Conservation (phyloP, 2,329 filamentous ascomycete species). For the Rosellinia necatrix region DNA sequence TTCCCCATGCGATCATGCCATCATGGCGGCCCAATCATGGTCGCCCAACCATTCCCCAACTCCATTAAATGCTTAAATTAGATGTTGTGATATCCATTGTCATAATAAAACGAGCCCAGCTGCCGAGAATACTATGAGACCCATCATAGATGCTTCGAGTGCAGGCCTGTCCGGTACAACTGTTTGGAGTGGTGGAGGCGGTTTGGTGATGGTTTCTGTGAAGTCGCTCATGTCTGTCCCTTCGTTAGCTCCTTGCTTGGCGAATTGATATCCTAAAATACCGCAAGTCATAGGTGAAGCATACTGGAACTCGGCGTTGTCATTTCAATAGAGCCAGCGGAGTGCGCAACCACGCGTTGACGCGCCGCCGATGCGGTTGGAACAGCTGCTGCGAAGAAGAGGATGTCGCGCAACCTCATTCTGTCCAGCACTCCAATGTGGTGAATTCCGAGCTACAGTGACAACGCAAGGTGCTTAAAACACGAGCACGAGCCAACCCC, state of each 20-base stretch:
- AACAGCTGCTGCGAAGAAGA: slow-evolving; percentile 25
- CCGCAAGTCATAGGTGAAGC: slow-evolving; percentile 14
- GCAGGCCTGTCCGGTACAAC: slow-evolving; percentile 34
- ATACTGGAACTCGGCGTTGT: slow-evolving; percentile 24
- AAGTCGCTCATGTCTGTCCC: slow-evolving; percentile 30
- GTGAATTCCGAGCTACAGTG: neutral
- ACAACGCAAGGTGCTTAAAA: slow-evolving; percentile 5
- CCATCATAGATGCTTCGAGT: slow-evolving; percentile 40
- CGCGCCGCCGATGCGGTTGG: slow-evolving; percentile 27
- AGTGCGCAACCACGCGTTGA: slow-evolving; percentile 29
- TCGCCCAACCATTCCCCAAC: slow-evolving; percentile 18
- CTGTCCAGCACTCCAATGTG: slow-evolving; percentile 9
- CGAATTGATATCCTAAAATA: neutral
- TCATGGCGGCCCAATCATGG: too few relatives aligned
- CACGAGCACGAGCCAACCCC: too few relatives aligned
- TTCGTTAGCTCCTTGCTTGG: slow-evolving; percentile 21
- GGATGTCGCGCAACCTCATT: slow-evolving; percentile 33
- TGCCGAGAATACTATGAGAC: slow-evolving; percentile 40
- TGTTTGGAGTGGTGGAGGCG: slow-evolving; percentile 29
- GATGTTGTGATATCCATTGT: slow-evolving; percentile 12
- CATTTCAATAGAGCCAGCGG: slow-evolving; percentile 25
- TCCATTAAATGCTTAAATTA: slow-evolving; percentile 31
- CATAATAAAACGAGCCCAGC: slow-evolving; percentile 39
- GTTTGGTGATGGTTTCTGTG: slow-evolving; percentile 29
- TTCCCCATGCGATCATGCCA: slow-evolving; percentile 7